Conservation (phyloP, 176 grass and related monocot species). For the Themeda triandra region DNA sequence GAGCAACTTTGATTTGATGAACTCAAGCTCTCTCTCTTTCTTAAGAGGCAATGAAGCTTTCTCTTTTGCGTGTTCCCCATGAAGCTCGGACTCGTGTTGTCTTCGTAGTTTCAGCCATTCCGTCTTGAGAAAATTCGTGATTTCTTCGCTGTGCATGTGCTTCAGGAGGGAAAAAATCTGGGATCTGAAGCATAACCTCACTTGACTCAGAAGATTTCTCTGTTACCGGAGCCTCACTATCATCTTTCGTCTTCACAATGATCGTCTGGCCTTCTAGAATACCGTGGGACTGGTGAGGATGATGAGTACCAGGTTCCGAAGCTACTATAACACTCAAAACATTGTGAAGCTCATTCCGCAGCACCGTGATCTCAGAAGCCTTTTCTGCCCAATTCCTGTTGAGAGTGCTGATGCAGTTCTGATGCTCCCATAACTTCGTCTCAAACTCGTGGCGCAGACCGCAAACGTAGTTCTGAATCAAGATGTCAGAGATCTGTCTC, state of each 20-base stretch:
- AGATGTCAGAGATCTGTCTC: slow-evolving; percentile 43
- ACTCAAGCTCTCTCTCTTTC: slow-evolving; percentile 75
- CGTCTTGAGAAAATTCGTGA: slow-evolving; percentile 43
- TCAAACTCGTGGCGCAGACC: slow-evolving; percentile 45
- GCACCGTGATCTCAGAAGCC: slow-evolving; percentile 23
- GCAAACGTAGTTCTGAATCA: slow-evolving; percentile 46
- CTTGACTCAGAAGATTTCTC: slow-evolving; percentile 18
- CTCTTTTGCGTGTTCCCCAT: slow-evolving; percentile 57
- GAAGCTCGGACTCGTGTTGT: slow-evolving; percentile 53
- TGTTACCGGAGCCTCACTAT: slow-evolving; percentile 16
- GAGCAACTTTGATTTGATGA: slow-evolving; percentile 43
- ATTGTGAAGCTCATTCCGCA: slow-evolving; percentile 46
- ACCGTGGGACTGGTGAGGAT: background rate
- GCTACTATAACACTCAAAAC: slow-evolving; percentile 24
- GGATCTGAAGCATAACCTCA: slow-evolving; percentile 33
- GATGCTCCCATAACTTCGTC: slow-evolving; percentile 57
- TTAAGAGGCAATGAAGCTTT: slow-evolving; percentile 43
- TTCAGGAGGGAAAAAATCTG: slow-evolving; percentile 67
- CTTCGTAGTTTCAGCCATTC: slow-evolving; percentile 68
- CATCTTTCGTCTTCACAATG: slow-evolving; percentile 37
- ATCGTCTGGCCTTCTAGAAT: slow-evolving; percentile 37
- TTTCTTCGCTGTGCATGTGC: slow-evolving; percentile 52
- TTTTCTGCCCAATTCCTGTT: slow-evolving; percentile 29
- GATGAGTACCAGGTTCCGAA: slow-evolving; percentile 27
- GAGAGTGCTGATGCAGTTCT: slow-evolving; percentile 25